Evolutionary conservation across 441 rosid genomes (phyloP), one percentile per base, ranked within the genome.

Genomic region (Iberis amara): DNA sequence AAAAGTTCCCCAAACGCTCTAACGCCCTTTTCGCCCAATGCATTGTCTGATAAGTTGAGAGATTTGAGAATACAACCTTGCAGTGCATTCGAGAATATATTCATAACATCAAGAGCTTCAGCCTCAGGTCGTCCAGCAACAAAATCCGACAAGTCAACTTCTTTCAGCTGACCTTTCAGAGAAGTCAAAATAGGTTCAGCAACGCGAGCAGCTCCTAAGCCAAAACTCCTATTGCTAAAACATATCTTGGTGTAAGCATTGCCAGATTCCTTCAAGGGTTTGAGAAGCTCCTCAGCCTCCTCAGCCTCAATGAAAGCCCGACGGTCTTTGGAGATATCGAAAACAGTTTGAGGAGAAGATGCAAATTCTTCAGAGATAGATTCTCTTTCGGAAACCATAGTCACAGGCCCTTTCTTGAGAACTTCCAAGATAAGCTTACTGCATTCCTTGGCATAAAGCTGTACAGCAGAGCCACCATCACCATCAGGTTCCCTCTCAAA

Each of bases 71-170:
- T 39, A 57, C 91, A 69, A 36, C 95, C 95, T 71, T 75, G 78
- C 53, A 91, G 62, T 8, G 95, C 87, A 35, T 73, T 21, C 9
- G 96, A 78, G 54, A 91, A 91, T 18, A 82, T 78, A 21, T 50
- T 71, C 91, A 91, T 88, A 59, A 91, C 95, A 35, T 91, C 80
- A 59, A 91, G 86, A 58, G 98, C 96, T 76, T 83, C 95, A n/a
- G 39, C 81, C 77, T 85, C 96, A 0, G 86, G 80, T 44, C 95
- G 76, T 62, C 96, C 96, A 36, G 98, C 96, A 63, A 91, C 76
- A 68, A 88, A 76, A 69, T 88, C 96, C 0, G 96, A 91, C 60
- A 91, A 68, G 68, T 91, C 98, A 52, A 76, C 86, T 61, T 85
- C 96, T 71, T 75, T 86, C 57, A 91, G 74, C 62, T 86, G 91